Evolutionary conservation across 2,329 filamentous ascomycete genomes (phyloP).

Genomic region (Eurotiales sp.): DNA sequence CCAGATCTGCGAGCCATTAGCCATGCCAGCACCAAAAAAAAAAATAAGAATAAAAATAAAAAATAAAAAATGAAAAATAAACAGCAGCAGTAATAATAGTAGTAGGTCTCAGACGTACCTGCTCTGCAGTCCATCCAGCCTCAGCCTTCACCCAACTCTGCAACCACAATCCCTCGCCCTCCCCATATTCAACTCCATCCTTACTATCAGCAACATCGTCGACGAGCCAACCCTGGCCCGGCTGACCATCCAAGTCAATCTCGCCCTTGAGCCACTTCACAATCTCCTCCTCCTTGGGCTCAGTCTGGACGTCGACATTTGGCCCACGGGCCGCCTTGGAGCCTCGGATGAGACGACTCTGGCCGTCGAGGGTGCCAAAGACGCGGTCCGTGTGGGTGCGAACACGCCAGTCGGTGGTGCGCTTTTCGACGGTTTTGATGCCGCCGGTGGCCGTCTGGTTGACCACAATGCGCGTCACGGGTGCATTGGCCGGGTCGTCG

Average conservation of each 20-base stretch:
- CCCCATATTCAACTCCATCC: slow-evolving; percentile 17
- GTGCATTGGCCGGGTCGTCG: slow-evolving; percentile 28
- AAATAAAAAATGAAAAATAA: not conserved
- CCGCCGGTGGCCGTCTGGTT: slow-evolving; percentile 68
- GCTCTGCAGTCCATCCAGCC: slow-evolving; percentile 53
- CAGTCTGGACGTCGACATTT: slow-evolving; percentile 31
- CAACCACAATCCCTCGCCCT: slow-evolving; percentile 43
- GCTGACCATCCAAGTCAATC: slow-evolving; percentile 49
- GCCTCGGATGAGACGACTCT: slow-evolving; percentile 49
- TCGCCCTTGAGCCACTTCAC: slow-evolving; percentile 38
- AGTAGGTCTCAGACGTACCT: no score
- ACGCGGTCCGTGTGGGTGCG: slow-evolving; percentile 73
- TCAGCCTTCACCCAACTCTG: slow-evolving; percentile 50
- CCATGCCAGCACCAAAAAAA: not conserved
- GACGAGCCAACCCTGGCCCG: slow-evolving; percentile 57
- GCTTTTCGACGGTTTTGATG: slow-evolving; percentile 60
- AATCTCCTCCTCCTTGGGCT: slow-evolving; percentile 36
- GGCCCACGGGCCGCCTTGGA: slow-evolving; percentile 35
- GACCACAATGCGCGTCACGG: slow-evolving; percentile 63
- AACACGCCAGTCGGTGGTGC: slow-evolving; percentile 54
- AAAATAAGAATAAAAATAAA: not conserved
- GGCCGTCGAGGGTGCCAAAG: slow-evolving; percentile 68
- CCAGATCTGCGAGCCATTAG: slow-evolving; percentile 36
- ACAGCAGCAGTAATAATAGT: no score
- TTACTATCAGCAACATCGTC: slow-evolving; percentile 38